These are phyloP conservation scores for Ophiocordyceps australis DNA, from an alignment of 2,329 filamentous ascomycete species.

Conservation along the genomic window DNA sequence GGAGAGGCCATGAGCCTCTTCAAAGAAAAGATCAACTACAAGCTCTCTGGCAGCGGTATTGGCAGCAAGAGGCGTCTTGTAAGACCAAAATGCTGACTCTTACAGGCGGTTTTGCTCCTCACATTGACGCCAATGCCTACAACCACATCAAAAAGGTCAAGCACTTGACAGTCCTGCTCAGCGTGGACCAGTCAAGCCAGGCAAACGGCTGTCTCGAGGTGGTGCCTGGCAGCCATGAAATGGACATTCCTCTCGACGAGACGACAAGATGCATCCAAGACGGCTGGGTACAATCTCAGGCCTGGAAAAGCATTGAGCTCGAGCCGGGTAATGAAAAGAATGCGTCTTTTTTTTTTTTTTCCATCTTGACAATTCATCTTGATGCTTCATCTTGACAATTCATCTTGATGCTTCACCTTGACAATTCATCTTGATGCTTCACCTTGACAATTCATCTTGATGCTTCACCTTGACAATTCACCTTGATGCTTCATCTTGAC, in stretches of 20 bases:
- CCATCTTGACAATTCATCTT: too few species aligned
- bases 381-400: too few species aligned
- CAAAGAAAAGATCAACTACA: constrained; percentile 8
- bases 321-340: constrained; percentile 4
- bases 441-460: too few species aligned
- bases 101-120: constrained; percentile 6
- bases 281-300: constrained; percentile 3
- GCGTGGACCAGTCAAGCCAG: constrained; percentile 4
- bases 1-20: constrained; percentile 6
- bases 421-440: too few species aligned
- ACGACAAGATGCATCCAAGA: constrained; percentile 4
- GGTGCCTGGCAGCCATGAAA: constrained; percentile 4
- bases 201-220: constrained; percentile 5
- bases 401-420: too few species aligned
- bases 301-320: constrained; percentile 5
- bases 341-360: too few species aligned
- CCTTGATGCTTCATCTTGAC: background rate
- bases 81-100: too few species aligned
- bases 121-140: constrained; percentile 7
- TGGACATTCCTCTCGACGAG: constrained; percentile 4
- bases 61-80: background rate
- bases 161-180: constrained; percentile 5
- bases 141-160: constrained; percentile 6
- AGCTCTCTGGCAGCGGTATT: constrained; percentile 5
- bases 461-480: too few species aligned